A percentile compares a stretch with the other conserved stretches of the same genome.
phyloP scores from a whole-genome alignment of 2,329 filamentous ascomycete species.

The Pseudocercospora crystallina region DNA sequence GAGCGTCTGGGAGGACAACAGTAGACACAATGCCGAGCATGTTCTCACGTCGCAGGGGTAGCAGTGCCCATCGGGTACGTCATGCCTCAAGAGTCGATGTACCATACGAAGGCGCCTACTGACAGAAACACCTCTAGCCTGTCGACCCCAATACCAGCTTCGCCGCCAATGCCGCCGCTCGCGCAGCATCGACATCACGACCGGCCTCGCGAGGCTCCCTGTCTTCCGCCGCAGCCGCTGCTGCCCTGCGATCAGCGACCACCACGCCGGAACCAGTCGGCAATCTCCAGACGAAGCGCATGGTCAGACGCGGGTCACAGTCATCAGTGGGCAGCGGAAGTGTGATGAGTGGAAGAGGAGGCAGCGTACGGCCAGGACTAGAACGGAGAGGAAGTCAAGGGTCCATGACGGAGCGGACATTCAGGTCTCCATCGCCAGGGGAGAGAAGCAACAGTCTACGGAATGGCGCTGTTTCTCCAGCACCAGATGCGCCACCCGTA shows the following conservation, averaged over 20 bases:
- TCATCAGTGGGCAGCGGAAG: conserved; percentile 63
- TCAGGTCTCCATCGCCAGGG: conserved; percentile 71
- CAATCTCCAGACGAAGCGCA: conserved; percentile 85
- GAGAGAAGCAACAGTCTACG: conserved; percentile 36
- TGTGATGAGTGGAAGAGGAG: conserved; percentile 25
- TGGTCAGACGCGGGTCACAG: conserved; percentile 68
- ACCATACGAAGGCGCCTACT: neutral
- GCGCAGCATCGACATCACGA: conserved; percentile 73
- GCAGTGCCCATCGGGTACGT: conserved; percentile 19
- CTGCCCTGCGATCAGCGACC: conserved; percentile 76
- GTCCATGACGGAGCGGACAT: conserved; percentile 87
- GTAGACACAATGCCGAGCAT: conserved; percentile 14
- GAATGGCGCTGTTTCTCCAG: conserved; percentile 26
- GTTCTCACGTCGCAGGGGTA: conserved; percentile 20
- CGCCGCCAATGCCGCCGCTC: conserved; percentile 69
- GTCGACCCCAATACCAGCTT: conserved; percentile 10
- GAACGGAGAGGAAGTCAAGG: conserved; percentile 67
- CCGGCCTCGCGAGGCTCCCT: conserved; percentile 64
- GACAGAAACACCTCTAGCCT: conserved; percentile 6
- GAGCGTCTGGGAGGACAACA: neutral
- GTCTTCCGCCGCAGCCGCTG: conserved; percentile 81
- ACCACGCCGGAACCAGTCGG: conserved; percentile 76
- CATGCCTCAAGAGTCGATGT: neutral
- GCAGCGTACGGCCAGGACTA: conserved; percentile 46
- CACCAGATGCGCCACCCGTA: conserved; percentile 63